Evolutionary conservation across 495 filamentous ascomycete species (phyloP).

Genomic region (Chlorociboria aeruginascens): DNA sequence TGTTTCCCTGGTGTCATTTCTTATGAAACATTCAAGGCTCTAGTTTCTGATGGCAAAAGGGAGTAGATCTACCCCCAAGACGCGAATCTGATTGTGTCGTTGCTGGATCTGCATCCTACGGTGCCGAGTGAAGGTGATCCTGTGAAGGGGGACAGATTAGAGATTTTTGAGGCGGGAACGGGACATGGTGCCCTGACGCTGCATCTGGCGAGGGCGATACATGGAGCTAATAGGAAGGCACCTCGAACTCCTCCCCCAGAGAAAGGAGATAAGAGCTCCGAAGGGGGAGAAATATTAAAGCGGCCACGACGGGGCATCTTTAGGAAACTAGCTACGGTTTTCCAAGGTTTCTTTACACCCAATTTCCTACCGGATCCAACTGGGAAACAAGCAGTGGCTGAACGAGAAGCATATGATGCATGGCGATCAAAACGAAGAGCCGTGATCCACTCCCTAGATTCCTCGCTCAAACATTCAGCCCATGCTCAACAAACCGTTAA

Average conservation of each 20-base stretch:
- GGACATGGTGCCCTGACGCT: conserved; percentile 68
- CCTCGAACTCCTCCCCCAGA: not conserved
- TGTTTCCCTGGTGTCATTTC: not conserved
- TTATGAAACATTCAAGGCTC: not conserved
- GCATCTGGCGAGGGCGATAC: conserved; percentile 59
- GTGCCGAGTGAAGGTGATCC: conserved; percentile 20
- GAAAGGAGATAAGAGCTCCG: no score
- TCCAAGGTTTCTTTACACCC: no score
- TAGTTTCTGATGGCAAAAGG: conserved; percentile 8
- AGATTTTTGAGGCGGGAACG: conserved; percentile 74
- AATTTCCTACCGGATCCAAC: no score
- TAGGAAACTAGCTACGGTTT: no score
- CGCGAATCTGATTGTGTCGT: conserved; percentile 56
- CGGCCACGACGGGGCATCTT: no score
- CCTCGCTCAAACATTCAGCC: conserved; percentile 40
- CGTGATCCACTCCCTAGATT: conserved; percentile 60
- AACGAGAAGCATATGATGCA: conserved; percentile 8
- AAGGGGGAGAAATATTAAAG: no score
- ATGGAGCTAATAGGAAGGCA: conserved; percentile 50
- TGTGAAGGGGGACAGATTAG: conserved; percentile 27
- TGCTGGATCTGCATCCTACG: conserved; percentile 58
- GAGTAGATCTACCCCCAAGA: conserved; percentile 60
- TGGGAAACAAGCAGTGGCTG: no score
- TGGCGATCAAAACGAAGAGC: conserved; percentile 46
- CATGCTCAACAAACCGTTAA: conserved; percentile 48